These are phyloP conservation scores for Cunninghamia lanceolata DNA, from an alignment of 75 land plant species.

Conservation along the genomic window DNA sequence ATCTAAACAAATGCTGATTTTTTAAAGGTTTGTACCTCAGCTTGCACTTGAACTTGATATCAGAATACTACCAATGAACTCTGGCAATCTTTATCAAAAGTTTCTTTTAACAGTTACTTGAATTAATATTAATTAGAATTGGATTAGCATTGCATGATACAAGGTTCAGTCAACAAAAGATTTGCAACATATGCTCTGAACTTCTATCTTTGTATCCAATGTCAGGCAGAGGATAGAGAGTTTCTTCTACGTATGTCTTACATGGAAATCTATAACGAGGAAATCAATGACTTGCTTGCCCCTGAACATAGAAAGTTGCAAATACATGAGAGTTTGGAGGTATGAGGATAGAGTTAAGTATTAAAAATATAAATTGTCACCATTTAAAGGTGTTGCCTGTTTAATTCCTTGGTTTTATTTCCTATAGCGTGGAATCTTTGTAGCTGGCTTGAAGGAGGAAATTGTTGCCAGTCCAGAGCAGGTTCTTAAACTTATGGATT, in stretches of 20 bases:
- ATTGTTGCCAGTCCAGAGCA: slow-evolving; percentile 92
- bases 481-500: slow-evolving; percentile 84
- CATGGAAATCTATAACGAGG: slow-evolving; percentile 99
- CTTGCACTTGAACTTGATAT: neutral
- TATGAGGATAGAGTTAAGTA: slow-evolving; percentile 3
- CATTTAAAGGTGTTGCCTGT: neutral
- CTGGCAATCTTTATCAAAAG: neutral
- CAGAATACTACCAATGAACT: neutral
- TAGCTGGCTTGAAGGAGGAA: slow-evolving; percentile 97
- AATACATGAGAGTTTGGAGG: slow-evolving; percentile 96
- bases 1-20: neutral
- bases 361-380: neutral
- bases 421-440: slow-evolving; percentile 90
- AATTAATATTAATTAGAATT: neutral
- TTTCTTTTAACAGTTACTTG: neutral
- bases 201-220: neutral
- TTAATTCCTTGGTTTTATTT: slow-evolving; percentile 6
- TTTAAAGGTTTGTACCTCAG: neutral
- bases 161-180: neutral
- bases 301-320: slow-evolving; percentile 95
- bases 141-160: neutral
- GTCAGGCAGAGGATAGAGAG: slow-evolving; percentile 76
- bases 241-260: slow-evolving; percentile 95
- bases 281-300: slow-evolving; percentile 91
- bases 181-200: neutral